phyloP scores from a whole-genome alignment of 371 early-diverging fungal genomes.

The Syncephalis fuscata region DNA sequence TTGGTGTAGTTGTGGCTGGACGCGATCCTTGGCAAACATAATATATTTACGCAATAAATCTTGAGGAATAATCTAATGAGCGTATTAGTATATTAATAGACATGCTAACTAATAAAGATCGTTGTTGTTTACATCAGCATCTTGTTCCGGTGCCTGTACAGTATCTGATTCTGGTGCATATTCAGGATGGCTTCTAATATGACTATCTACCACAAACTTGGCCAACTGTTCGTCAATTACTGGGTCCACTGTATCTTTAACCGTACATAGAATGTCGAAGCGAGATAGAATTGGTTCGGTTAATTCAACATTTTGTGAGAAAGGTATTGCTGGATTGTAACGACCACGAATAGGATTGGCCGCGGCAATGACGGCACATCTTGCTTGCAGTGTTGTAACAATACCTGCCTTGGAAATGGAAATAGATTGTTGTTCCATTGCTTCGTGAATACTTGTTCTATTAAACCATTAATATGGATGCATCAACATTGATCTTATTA shows the following conservation, averaged over 20 bases:
- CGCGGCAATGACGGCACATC: constrained; percentile 94
- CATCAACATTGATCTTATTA: too few relatives aligned
- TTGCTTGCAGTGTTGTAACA: constrained; percentile 89
- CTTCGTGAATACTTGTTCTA: constrained; percentile 95
- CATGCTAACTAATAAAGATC: too few relatives aligned
- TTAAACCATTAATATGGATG: not conserved
- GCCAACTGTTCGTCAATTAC: constrained; percentile 85
- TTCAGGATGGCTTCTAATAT: constrained; percentile 76
- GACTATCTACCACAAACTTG: constrained; percentile 85
- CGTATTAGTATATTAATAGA: not conserved
- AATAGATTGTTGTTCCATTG: constrained; percentile 99
- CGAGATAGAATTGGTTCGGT: constrained; percentile 98
- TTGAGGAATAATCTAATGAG: constrained; percentile 52
- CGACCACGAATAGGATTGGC: constrained; percentile 98
- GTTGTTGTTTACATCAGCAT: constrained; percentile 15
- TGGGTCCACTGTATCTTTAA: constrained; percentile 86
- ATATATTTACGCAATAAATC: constrained; percentile 92
- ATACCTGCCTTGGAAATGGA: constrained; percentile 98
- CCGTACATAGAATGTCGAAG: constrained; percentile 99
- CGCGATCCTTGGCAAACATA: constrained; percentile 85
- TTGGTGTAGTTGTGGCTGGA: constrained; percentile 71
- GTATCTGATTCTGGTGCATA: constrained; percentile 12
- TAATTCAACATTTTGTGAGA: constrained; percentile 97
- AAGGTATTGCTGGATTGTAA: constrained; percentile 91
- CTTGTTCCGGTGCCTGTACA: constrained; percentile 13